Evolutionary conservation across 78 protist species (phyloP).

Genomic region (Dictyostelium intermedium): DNA sequence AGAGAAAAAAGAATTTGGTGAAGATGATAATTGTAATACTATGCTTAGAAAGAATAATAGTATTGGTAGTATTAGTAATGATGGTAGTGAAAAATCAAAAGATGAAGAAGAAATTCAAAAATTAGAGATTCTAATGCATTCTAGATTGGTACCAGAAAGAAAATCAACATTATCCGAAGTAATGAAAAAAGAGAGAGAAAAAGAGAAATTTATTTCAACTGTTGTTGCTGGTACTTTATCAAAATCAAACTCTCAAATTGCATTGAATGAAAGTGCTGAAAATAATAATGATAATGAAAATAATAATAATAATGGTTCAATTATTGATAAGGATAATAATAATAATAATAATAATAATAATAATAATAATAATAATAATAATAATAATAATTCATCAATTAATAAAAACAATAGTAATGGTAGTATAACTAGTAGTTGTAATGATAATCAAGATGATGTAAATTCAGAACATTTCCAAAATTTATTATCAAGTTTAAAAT

Average conservation of each 20-base stretch:
- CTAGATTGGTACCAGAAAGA: neutral
- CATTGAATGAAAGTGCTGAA: neutral
- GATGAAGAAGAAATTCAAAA: neutral
- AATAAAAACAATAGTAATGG: neutral
- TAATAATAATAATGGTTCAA: too few relatives aligned
- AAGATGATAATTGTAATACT: neutral
- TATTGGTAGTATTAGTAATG: neutral
- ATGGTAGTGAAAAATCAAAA: neutral
- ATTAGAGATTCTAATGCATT: neutral
- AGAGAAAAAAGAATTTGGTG: neutral
- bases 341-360: neutral
- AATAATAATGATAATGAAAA: neutral
- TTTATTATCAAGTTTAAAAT: constrained; percentile 3
- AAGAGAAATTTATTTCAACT: neutral
- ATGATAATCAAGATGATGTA: neutral
- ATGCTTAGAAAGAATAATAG: neutral
- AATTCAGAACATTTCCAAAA: constrained; percentile 6
- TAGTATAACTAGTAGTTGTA: neutral
- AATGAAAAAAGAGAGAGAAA: neutral
- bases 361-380: neutral
- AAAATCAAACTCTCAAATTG: neutral
- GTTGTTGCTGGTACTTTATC: neutral
- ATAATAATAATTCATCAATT: neutral
- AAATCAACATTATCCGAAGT: neutral
- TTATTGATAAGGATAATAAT: too few relatives aligned